Base-by-base conservation (phyloP, 305 asterid genomes). In the Nicotiana rustica region DNA sequence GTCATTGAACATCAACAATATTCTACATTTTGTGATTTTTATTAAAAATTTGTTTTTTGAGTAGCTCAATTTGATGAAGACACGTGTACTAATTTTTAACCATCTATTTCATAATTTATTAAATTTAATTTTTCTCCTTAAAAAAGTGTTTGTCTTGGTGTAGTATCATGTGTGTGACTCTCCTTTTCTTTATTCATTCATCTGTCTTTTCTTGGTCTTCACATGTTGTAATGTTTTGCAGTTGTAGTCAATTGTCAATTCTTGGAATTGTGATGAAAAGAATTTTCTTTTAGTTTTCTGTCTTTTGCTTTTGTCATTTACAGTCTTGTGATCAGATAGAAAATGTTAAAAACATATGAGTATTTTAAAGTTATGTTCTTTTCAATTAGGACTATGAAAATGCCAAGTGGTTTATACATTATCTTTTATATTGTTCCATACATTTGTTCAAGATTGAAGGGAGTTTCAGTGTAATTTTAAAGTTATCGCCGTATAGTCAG, bases 171-270 rank as follows among this genome's bases (percentile, higher is more conserved):
- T 57, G 64, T 57, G 64, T 57, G 25, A 6, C 64, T 57, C 25
- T 57, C 76, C 59, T 79, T 65, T 12, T 56, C 57, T 79, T 56
- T 78, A 47, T 78, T 79, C 17, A 35, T 73, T 80, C n/a, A 47
- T 35, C 36, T 79, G 84, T 62, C 79, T 12, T 55, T 82, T 81
- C 64, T 25, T 47, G 47, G 25, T 13, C 44, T 52, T 75, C 64
- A 75, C 79, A 52, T 75, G 79, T 0, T 52, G 25, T n/a, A 4
- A 75, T 52, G 79, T 49, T 49, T 79, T 62, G 82, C 81, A 78
- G 35, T 21, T 78, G 67, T 79, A 31, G 75, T 79, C 82, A 79
- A 62, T 79, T 47, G 60, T 65, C 69, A 79, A 79, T 79, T 79
- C 82, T 61, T 62, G n/a, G 82, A 79, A 79, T 62, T 21, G 75